Evolutionary conservation across 768 basidiomycete species (phyloP).

Genomic region (Daedaleopsis nitida): DNA sequence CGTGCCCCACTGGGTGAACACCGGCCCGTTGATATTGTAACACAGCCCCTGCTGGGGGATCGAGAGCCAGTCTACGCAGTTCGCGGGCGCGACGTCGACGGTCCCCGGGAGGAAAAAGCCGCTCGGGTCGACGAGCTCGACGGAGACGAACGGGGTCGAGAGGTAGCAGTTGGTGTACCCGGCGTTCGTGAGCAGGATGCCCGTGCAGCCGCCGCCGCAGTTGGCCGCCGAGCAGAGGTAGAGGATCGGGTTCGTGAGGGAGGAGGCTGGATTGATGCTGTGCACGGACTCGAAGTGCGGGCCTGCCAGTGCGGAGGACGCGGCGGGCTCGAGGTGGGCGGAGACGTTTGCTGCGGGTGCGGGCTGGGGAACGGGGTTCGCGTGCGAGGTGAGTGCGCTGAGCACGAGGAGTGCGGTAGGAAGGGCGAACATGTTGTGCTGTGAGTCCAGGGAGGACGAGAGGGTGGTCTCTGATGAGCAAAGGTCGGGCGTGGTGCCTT

Average conservation of each 20-base stretch:
- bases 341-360: not conserved
- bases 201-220: not conserved
- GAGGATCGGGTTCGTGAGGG: not conserved
- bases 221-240: not conserved
- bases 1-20: not conserved
- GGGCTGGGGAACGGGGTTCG: too few species aligned
- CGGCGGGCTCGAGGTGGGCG: not conserved
- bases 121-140: not conserved
- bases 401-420: too few species aligned
- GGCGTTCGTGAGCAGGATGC: not conserved
- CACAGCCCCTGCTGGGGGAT: not conserved
- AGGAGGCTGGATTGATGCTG: not conserved
- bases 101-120: not conserved
- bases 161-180: not conserved
- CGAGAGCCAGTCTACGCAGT: not conserved
- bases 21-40: not conserved
- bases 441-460: too few species aligned
- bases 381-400: too few species aligned
- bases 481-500: too few species aligned
- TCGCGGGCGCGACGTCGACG: slow-evolving; percentile 1
- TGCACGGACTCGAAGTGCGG: not conserved
- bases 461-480: too few species aligned
- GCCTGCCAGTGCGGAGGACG: not conserved
- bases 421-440: too few species aligned
- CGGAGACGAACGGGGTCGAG: not conserved